Evolutionary conservation across 768 basidiomycete genomes (phyloP), one percentile per base, ranked within the genome.

Genomic region (Dacryopinax primogenitus): DNA sequence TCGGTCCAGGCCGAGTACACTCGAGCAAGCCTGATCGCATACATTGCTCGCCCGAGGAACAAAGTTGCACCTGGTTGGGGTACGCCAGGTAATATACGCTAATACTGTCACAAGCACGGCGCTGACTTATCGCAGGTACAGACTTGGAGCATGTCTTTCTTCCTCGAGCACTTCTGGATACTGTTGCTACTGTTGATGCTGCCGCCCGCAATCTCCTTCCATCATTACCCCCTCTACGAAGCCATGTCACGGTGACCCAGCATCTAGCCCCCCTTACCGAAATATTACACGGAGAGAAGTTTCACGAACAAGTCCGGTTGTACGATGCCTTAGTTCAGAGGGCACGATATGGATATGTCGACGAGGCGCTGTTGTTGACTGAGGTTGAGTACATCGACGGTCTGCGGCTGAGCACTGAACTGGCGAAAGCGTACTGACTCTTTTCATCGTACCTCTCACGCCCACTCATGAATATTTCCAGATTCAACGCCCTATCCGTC

Each of bases 1-100:
- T 30, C 32, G 11, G 51, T 58, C 18, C 26, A 58, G 26, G 51
- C 51, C 11, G 51, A 58, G 30, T 58, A 58, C 51, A 30, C 26
- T 11, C 11, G 51, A 4, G 51, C 51, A 26, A 58, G 26, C 9
- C 51, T 58, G 26, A 58, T 58, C 18, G 51, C 51, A 6, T 58
- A 58, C 26, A 58, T 58, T 30, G 51, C 51, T 30, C 51, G 51
- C 15, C 51, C 51, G 3, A 58, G 51, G 51, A 58, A 58, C 51
- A 58, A 58, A 18, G 30, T 58, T 58, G 51, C 51, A 21, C 51
- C 51, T 13, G 51, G 51, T 9, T 58, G 51, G 51, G 51, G 51
- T 28, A 28, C 51, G 26, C 51, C 51, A 28, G 51, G 51, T 58
- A 32, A n/a, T n/a, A n/a, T n/a, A n/a, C n/a, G n/a, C n/a, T n/a